Percentiles rank a stretch among this genome's conserved stretches.
Evolutionary conservation across 2,329 filamentous ascomycete genomes (phyloP).

Genomic region (Dendrostoma leiphaemia): DNA sequence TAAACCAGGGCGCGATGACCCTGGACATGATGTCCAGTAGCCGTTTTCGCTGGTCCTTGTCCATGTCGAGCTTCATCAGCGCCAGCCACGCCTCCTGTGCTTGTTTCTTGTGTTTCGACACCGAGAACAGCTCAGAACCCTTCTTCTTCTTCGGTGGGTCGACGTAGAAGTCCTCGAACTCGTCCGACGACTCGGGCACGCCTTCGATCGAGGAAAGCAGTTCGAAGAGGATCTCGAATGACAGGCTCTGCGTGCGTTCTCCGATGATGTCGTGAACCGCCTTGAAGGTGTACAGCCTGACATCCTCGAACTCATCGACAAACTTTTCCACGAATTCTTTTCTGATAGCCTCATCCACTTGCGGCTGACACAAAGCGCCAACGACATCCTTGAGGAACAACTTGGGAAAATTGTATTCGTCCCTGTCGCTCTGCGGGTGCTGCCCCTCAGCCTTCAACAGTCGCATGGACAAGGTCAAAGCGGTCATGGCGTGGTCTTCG

Average conservation of each 20-base stretch:
- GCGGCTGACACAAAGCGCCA: conserved; percentile 55
- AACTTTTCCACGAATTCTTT: conserved; percentile 76
- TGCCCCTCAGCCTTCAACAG: conserved; percentile 77
- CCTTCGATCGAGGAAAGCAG: conserved; percentile 67
- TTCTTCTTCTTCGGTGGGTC: conserved; percentile 60
- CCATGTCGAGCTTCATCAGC: conserved; percentile 66
- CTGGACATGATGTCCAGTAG: conserved; percentile 73
- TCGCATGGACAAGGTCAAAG: conserved; percentile 78
- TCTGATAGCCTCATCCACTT: conserved; percentile 58
- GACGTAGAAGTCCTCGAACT: conserved; percentile 68
- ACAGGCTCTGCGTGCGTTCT: conserved; percentile 28
- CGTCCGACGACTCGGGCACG: conserved; percentile 64
- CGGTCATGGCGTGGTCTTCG: conserved; percentile 65
- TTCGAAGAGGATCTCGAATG: conserved; percentile 58
- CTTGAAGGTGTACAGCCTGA: conserved; percentile 79
- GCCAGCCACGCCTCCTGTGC: conserved; percentile 87
- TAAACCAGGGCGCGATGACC: conserved; percentile 86
- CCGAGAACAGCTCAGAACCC: conserved; percentile 63
- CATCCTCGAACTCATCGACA: conserved; percentile 76
- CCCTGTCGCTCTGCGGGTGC: conserved; percentile 52
- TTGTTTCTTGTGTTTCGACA: conserved; percentile 71
- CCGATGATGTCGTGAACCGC: conserved; percentile 44
- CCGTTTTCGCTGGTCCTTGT: conserved; percentile 73
- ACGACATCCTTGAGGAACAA: conserved; percentile 66
- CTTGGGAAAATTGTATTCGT: conserved; percentile 68